Percentiles rank a stretch among this genome's conserved stretches.
Conservation (phyloP, 2,329 filamentous ascomycete genomes). For the Teratosphaeria zuluensis region DNA sequence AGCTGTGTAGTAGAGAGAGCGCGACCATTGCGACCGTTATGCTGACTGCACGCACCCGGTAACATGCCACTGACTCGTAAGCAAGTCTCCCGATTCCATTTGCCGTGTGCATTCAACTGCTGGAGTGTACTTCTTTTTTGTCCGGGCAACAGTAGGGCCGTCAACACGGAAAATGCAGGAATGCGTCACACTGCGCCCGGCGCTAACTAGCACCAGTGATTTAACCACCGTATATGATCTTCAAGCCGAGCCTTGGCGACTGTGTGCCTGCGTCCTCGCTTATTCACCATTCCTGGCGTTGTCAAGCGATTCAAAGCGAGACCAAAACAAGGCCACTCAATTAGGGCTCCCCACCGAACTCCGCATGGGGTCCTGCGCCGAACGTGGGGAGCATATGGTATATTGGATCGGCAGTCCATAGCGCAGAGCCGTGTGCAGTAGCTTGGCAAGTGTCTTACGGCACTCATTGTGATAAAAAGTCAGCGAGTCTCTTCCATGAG, state of each 20-base stretch:
- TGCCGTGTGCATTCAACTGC: background rate
- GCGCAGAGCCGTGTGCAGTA: background rate
- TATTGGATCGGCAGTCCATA: background rate
- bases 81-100: background rate
- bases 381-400: background rate
- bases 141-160: background rate
- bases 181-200: background rate
- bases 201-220: background rate
- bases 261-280: too few relatives aligned
- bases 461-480: background rate
- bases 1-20: background rate
- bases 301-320: background rate
- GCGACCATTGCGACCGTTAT: background rate
- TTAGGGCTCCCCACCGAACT: background rate
- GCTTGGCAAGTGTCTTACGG: background rate
- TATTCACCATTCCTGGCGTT: background rate
- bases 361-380: background rate
- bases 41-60: background rate
- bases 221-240: background rate
- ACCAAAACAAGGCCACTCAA: background rate
- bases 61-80: background rate
- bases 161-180: background rate
- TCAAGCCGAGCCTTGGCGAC: background rate
- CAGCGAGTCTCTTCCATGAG: too few relatives aligned
- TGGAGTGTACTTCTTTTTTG: background rate